Evolutionary conservation across 139 green algal species (phyloP), one percentile per base, ranked within the genome.

Genomic region (Pycnococcus provasolii): DNA sequence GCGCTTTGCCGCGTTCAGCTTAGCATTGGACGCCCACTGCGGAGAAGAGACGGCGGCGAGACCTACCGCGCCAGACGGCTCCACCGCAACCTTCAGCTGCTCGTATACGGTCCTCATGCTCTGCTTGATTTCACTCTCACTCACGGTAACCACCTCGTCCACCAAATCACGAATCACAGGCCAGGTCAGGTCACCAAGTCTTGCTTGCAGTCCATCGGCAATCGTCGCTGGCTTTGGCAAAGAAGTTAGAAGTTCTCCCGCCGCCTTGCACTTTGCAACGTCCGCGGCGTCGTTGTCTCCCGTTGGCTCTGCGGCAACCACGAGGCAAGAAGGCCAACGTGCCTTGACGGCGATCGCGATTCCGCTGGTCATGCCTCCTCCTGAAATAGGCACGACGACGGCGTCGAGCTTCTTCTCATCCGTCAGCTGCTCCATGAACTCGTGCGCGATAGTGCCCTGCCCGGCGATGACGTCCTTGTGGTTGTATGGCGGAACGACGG

Each of bases 401-500:
- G 77, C 87, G 42, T 93, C 80, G 15, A 94, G 78, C 0, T 81
- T 46, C 4, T 68, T 73, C 79, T 75, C 11, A 55, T 13, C 11
- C 13, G 11, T 85, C 60, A 87, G 84, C 80, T 95, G 88, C 71
- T 91, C 53, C 59, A 94, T 70, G 1, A 95, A 62, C 76, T 95
- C 88, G 47, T 94, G 73, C 0, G 74, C 87, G 0, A 95, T 85
- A 4, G 88, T 95, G 68, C 86, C 88, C 42, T 70, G 64, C 4
- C 87, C 87, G 3, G 75, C 68, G 2, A 92, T 90, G 54, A 88
- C 79, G 9, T 64, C 55, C 0, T 53, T 60, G 63, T 87, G 53
- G 77, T 95, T 88, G 74, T 90, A 95, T 0, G 88, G 88, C 3
- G 82, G 84, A 0, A 95, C 61, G 11, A 94, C 78, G 1, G 62